Evolutionary conservation across 2,329 filamentous ascomycete species (phyloP).

Genomic region (Alternaria sp.): DNA sequence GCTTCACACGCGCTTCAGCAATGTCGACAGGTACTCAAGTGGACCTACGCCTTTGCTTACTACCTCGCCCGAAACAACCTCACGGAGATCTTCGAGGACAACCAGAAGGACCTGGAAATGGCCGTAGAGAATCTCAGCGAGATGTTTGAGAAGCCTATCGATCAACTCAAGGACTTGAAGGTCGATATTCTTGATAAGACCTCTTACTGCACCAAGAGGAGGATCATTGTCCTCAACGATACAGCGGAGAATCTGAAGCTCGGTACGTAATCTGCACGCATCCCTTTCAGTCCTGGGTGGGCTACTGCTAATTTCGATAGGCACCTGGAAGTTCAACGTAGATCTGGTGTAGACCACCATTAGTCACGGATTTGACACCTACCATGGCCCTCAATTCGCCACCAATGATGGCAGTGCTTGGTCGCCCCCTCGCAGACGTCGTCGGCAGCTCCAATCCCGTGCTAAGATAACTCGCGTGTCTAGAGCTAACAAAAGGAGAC

Average conservation of each 20-base stretch:
- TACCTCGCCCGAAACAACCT: slow-evolving; percentile 96
- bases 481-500: neutral
- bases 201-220: slow-evolving; percentile 90
- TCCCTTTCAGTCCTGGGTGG: neutral
- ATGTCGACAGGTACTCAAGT: slow-evolving; percentile 98
- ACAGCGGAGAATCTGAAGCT: slow-evolving; percentile 91
- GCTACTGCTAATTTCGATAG: slow-evolving; percentile 28
- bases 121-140: slow-evolving; percentile 96
- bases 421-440: neutral
- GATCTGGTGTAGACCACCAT: slow-evolving; percentile 29
- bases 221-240: slow-evolving; percentile 87
- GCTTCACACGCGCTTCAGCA: slow-evolving; percentile 93
- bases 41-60: slow-evolving; percentile 98
- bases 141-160: slow-evolving; percentile 98
- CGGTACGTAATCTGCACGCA: slow-evolving; percentile 64
- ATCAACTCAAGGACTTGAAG: slow-evolving; percentile 84
- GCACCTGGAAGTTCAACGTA: slow-evolving; percentile 47
- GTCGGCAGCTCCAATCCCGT: neutral
- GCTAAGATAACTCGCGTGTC: fast-evolving
- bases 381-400: neutral
- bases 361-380: neutral
- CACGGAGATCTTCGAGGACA: slow-evolving; percentile 97
- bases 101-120: slow-evolving; percentile 97
- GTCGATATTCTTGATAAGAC: slow-evolving; percentile 99
- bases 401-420: neutral